These are phyloP conservation scores for Termitomyces sp. DNA, from an alignment of 768 basidiomycete species.

Conservation along the genomic window DNA sequence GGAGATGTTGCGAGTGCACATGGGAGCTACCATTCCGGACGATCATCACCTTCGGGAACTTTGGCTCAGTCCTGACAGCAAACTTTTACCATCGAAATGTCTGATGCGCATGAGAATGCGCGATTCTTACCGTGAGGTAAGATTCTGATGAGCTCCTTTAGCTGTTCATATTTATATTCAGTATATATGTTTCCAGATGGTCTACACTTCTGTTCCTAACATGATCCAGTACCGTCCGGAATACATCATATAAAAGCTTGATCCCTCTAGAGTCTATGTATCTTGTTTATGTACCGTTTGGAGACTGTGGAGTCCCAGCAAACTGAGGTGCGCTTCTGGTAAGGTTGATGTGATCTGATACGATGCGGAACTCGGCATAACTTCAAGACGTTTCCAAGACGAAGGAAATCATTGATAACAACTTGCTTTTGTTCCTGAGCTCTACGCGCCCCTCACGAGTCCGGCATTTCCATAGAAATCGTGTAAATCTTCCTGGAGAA, in stretches of 20 bases:
- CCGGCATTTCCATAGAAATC: neutral
- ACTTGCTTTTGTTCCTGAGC: neutral
- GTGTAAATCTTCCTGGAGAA: neutral
- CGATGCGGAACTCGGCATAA: neutral
- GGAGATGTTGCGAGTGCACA: conserved; percentile 41
- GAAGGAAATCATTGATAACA: neutral
- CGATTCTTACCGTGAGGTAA: conserved; percentile 51
- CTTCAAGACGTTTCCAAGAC: neutral
- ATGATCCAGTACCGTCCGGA: conserved; percentile 44
- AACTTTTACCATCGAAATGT: conserved; percentile 47
- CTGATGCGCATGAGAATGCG: conserved; percentile 54
- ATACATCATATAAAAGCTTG: neutral
- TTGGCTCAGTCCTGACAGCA: conserved; percentile 39
- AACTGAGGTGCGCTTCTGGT: no score
- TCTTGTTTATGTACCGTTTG: neutral
- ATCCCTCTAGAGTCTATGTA: neutral
- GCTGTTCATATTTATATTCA: neutral
- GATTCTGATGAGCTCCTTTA: conserved; percentile 8
- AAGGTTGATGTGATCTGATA: neutral
- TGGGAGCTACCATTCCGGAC: conserved; percentile 37
- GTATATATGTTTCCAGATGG: conserved; percentile 29
- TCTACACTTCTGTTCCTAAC: conserved; percentile 48
- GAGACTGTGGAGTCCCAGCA: no score
- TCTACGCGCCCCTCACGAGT: neutral
- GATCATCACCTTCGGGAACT: conserved; percentile 39